A percentile compares a stretch with the other conserved stretches of the same genome.
phyloP scores from a whole-genome alignment of 192 early-diverging fungal genomes.

The Gryganskiella cystojenkinii region DNA sequence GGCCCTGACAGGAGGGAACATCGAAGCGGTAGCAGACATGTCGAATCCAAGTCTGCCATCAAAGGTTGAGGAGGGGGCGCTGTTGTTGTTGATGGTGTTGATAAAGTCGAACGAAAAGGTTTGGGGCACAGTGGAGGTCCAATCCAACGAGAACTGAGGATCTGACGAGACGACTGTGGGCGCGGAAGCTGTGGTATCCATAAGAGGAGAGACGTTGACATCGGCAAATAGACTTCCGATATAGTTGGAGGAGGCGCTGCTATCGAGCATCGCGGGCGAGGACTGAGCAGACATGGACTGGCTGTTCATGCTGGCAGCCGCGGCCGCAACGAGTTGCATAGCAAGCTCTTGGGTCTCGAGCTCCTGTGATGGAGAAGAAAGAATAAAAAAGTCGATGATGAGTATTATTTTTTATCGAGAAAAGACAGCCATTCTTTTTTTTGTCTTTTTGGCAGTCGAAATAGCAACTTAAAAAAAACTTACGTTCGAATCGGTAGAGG shows the following conservation, averaged over 20 bases:
- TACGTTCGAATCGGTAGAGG: constrained; percentile 35
- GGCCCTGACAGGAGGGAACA: constrained; percentile 26
- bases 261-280: constrained; percentile 20
- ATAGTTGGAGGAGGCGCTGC: constrained; percentile 16
- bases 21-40: constrained; percentile 9
- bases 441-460: too few relatives aligned
- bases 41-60: constrained; percentile 4
- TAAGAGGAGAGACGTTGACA: constrained; percentile 43
- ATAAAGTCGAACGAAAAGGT: constrained; percentile 40
- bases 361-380: constrained; percentile 11
- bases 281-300: constrained; percentile 7
- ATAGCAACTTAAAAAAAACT: neutral
- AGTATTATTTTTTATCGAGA: neutral
- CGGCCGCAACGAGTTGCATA: constrained; percentile 36
- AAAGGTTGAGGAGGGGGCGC: neutral
- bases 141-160: constrained; percentile 24
- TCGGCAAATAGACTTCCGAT: constrained; percentile 46
- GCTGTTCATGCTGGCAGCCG: constrained; percentile 30
- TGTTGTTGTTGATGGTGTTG: constrained; percentile 1
- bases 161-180: constrained; percentile 12
- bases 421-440: neutral
- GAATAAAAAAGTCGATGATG: neutral
- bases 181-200: constrained; percentile 25
- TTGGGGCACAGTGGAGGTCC: constrained; percentile 23
- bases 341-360: constrained; percentile 29